Evolutionary conservation across 805 yeast species (phyloP).

Genomic region (Sungouiozyma intestinalis): DNA sequence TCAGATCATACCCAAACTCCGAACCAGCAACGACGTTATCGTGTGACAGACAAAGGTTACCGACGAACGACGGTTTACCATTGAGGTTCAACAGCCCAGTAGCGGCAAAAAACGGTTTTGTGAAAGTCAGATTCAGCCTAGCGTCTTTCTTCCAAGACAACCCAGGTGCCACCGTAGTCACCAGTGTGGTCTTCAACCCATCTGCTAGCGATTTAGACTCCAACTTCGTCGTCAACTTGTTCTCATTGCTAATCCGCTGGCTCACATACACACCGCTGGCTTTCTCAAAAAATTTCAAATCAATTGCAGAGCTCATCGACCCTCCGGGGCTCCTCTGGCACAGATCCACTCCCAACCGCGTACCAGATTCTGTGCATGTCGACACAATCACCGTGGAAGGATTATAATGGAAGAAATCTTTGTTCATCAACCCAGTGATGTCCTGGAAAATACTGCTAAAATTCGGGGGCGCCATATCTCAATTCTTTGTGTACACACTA

Average conservation of each 20-base stretch:
- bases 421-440: constrained; percentile 79
- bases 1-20: constrained; percentile 92
- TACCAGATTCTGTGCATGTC: constrained; percentile 94
- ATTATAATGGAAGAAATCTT: constrained; percentile 87
- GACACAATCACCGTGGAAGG: constrained; percentile 83
- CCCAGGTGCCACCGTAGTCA: constrained; percentile 82
- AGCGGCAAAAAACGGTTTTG: constrained; percentile 87
- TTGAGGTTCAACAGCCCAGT: constrained; percentile 80
- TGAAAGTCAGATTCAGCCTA: constrained; percentile 80
- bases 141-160: constrained; percentile 54
- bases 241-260: constrained; percentile 97
- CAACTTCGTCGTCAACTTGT: constrained; percentile 82
- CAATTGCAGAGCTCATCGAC: constrained; percentile 78
- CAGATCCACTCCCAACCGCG: constrained; percentile 87
- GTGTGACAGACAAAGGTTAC: constrained; percentile 90
- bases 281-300: constrained; percentile 89
- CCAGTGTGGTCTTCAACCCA: constrained; percentile 87
- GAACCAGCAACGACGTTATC: constrained; percentile 97
- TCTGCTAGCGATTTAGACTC: constrained; percentile 89
- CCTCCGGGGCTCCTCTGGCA: constrained; percentile 69
- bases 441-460: constrained; percentile 89
- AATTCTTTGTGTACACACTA: too few species aligned
- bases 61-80: constrained; percentile 92
- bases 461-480: constrained; percentile 68
- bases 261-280: constrained; percentile 85